Percentiles rank a stretch among this genome's conserved stretches.
Conservation (phyloP, 1,139 yeast species). For the Zygoascus hellenicus region DNA sequence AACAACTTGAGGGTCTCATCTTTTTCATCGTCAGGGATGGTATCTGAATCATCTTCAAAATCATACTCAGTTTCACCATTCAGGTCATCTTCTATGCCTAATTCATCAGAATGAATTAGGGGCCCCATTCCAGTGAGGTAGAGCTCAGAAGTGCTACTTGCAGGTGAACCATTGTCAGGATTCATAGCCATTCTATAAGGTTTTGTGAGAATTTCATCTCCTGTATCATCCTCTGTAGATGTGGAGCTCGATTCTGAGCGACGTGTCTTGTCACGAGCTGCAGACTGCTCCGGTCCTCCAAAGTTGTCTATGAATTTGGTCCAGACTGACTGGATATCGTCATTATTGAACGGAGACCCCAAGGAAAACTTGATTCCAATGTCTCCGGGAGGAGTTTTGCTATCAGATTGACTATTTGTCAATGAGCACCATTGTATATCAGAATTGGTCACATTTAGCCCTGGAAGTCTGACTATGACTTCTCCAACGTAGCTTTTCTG, state of each 20-base stretch:
- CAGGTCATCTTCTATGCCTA: not conserved
- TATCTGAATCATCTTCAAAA: not conserved
- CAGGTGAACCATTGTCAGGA: conserved; percentile 5
- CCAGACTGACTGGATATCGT: conserved; percentile 18
- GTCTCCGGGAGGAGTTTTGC: conserved; percentile 46
- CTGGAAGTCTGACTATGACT: conserved; percentile 39
- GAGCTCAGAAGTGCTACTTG: not conserved
- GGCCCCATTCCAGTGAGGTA: not conserved
- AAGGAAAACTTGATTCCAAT: conserved; percentile 45
- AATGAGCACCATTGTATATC: conserved; percentile 6
- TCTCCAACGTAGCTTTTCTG: conserved; percentile 51
- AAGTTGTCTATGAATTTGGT: conserved; percentile 13
- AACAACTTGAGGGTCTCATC: not conserved
- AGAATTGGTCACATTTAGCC: conserved; percentile 37
- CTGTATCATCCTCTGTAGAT: conserved; percentile 10
- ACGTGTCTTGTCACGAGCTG: not conserved
- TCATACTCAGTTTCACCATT: not conserved
- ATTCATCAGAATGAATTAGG: not conserved
- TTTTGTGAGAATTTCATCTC: conserved; percentile 11
- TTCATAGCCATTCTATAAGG: conserved; percentile 5
- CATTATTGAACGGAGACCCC: conserved; percentile 13
- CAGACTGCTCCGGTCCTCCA: conserved; percentile 8
- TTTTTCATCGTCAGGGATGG: not conserved
- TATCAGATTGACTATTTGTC: conserved; percentile 9
- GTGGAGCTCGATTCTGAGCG: not conserved